phyloP scores from a whole-genome alignment of 2,329 filamentous ascomycete genomes.

The Xylariaceae sp. region DNA sequence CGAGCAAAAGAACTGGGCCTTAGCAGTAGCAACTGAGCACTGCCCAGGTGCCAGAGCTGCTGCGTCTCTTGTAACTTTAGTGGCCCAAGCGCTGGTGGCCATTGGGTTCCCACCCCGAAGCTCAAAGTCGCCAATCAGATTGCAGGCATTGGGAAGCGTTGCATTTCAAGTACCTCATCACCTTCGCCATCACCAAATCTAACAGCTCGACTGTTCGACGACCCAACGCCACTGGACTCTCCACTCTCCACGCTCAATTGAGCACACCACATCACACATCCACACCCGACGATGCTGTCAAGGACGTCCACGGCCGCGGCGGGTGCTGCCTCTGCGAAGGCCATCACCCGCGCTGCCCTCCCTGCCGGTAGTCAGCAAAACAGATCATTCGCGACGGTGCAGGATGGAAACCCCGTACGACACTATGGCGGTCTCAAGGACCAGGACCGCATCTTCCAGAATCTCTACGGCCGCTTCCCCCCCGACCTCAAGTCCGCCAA shows the following conservation, averaged over 20 bases:
- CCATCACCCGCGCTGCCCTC: slow-evolving; percentile 35
- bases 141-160: slow-evolving; percentile 22
- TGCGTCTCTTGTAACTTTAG: neutral
- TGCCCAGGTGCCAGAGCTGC: no score
- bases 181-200: slow-evolving; percentile 17
- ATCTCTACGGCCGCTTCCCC: slow-evolving; percentile 90
- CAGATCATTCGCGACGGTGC: slow-evolving; percentile 77
- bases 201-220: slow-evolving; percentile 15
- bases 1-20: no score
- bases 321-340: slow-evolving; percentile 34
- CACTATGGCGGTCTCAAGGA: slow-evolving; percentile 85
- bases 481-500: slow-evolving; percentile 88
- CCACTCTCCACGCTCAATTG: slow-evolving; percentile 33
- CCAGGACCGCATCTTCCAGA: slow-evolving; percentile 98
- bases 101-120: slow-evolving; percentile 16
- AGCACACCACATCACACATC: slow-evolving; percentile 26
- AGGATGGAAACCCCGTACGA: slow-evolving; percentile 61
- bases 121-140: slow-evolving; percentile 21
- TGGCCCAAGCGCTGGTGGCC: slow-evolving; percentile 24
- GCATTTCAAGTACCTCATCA: slow-evolving; percentile 30
- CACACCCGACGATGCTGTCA: slow-evolving; percentile 37
- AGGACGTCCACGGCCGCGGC: slow-evolving; percentile 39
- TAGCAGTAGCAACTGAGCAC: no score
- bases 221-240: slow-evolving; percentile 25
- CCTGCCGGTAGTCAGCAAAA: slow-evolving; percentile 41